phyloP scores from a whole-genome alignment of 2,329 filamentous ascomycete genomes.

The Penicillium freii region DNA sequence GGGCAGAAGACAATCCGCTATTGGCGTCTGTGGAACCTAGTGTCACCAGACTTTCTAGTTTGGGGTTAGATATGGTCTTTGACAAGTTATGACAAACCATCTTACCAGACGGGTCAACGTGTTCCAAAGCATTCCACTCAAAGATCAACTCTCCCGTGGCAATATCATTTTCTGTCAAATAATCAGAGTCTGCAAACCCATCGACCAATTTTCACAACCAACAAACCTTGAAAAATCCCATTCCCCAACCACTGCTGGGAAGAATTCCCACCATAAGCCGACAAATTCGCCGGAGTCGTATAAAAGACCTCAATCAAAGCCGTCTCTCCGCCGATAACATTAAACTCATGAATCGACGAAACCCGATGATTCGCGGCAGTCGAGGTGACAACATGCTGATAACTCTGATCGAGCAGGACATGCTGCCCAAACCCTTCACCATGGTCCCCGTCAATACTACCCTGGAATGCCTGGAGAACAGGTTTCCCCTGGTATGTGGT shows the following conservation, averaged over 20 bases:
- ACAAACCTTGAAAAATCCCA: slow-evolving; percentile 49
- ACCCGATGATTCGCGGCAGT: slow-evolving; percentile 45
- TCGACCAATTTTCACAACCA: neutral
- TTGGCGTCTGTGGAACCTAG: slow-evolving; percentile 17
- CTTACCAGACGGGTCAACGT: slow-evolving; percentile 5
- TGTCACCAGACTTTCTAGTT: neutral
- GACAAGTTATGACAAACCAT: neutral
- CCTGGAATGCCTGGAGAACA: slow-evolving; percentile 53
- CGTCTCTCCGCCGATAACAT: slow-evolving; percentile 50
- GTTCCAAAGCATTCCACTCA: slow-evolving; percentile 8
- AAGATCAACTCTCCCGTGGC: slow-evolving; percentile 2
- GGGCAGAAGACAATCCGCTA: neutral
- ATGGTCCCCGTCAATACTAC: slow-evolving; percentile 47
- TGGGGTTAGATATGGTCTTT: neutral
- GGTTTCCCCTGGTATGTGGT: slow-evolving; percentile 47
- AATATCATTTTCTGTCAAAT: neutral
- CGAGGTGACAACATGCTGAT: slow-evolving; percentile 52
- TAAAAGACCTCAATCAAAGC: slow-evolving; percentile 53
- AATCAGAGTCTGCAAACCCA: neutral
- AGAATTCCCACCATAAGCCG: slow-evolving; percentile 42
- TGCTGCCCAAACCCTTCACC: slow-evolving; percentile 53
- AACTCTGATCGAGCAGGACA: slow-evolving; percentile 52
- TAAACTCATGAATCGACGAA: slow-evolving; percentile 53
- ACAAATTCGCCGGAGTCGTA: slow-evolving; percentile 45
- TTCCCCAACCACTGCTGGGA: slow-evolving; percentile 54